Evolutionary conservation across 176 grass and related monocot genomes (phyloP).

Genomic region (Zoysia pacifica): DNA sequence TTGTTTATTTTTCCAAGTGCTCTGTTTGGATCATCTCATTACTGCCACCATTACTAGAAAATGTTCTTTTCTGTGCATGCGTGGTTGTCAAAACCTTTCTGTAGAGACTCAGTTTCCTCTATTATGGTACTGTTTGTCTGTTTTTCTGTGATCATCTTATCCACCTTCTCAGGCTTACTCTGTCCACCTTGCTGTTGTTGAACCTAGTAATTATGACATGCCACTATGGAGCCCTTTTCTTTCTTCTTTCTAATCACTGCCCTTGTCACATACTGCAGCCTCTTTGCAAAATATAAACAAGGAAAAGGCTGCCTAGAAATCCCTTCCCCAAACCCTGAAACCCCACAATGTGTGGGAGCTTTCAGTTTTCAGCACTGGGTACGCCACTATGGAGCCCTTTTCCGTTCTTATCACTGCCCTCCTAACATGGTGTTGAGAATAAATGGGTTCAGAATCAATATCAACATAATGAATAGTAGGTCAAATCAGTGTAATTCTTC

Average conservation of each 20-base stretch:
- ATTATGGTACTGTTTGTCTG: not conserved
- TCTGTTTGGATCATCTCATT: not conserved
- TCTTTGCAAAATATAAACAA: no score
- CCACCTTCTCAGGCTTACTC: not conserved
- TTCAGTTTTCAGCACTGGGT: no score
- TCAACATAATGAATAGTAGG: not conserved
- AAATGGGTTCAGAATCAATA: slow-evolving; percentile 16
- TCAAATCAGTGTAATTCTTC: slow-evolving; percentile 3
- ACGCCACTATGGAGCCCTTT: not conserved
- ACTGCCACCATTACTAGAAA: not conserved
- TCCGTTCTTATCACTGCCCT: not conserved
- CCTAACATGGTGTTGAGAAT: not conserved
- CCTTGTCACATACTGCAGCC: no score
- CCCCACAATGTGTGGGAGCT: no score
- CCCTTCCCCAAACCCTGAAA: no score
- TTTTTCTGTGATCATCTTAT: slow-evolving; percentile 1
- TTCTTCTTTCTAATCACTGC: not conserved
- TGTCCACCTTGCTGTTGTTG: not conserved
- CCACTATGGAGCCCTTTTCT: not conserved
- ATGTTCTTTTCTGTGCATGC: not conserved
- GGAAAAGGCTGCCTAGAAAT: no score
- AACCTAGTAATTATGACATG: not conserved
- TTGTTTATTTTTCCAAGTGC: slow-evolving; percentile 5
- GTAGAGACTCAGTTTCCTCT: not conserved
- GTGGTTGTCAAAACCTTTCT: not conserved